A percentile compares a stretch with the other conserved stretches of the same genome.
Conservation (phyloP, 768 basidiomycete species). For the Phanerochaete carnosa region DNA sequence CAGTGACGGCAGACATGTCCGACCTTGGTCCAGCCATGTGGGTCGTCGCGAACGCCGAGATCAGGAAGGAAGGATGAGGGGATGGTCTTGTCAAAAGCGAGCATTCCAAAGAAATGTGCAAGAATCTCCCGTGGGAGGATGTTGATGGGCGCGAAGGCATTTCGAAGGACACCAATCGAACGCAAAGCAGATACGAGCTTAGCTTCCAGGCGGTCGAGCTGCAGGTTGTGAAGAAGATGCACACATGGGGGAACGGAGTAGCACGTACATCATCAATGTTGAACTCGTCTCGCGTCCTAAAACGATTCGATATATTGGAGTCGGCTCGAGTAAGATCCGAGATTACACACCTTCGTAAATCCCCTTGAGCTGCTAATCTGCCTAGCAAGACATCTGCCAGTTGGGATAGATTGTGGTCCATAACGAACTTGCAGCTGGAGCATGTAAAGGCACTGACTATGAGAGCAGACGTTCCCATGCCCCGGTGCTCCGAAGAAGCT, state of each 20-base stretch:
- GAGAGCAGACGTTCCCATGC: neutral
- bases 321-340: neutral
- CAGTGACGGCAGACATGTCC: slow-evolving; percentile 13
- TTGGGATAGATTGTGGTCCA: neutral
- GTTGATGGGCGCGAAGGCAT: slow-evolving; percentile 14
- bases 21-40: slow-evolving; percentile 7
- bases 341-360: slow-evolving; percentile 6
- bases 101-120: slow-evolving; percentile 5
- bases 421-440: neutral
- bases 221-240: neutral
- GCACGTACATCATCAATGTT: slow-evolving; percentile 5
- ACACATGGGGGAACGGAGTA: neutral
- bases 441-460: neutral
- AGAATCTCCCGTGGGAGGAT: slow-evolving; percentile 10
- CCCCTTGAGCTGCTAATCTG: neutral
- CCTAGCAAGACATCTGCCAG: neutral
- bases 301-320: neutral
- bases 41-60: neutral
- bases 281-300: slow-evolving; percentile 7
- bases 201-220: slow-evolving; percentile 8
- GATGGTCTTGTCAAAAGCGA: neutral
- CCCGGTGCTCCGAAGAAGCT: neutral
- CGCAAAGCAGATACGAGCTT: slow-evolving; percentile 1
- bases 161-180: slow-evolving; percentile 4
- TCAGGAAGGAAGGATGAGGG: slow-evolving; percentile 8